Evolutionary conservation across 257 asterid species (phyloP).

Genomic region (Gentiana dahurica): DNA sequence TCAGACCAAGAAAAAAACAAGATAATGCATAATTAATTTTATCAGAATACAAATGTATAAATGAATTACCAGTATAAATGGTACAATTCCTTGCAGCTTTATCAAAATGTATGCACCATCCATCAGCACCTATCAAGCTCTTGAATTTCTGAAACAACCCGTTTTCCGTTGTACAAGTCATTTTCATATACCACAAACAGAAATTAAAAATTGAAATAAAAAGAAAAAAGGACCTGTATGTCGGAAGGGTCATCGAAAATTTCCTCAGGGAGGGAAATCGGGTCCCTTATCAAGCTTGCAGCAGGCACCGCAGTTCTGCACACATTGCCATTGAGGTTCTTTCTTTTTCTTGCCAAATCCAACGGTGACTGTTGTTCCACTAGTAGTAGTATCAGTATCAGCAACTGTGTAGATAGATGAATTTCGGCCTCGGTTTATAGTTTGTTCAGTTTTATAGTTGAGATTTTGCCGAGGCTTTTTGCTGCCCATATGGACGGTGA

Average conservation of each 20-base stretch:
- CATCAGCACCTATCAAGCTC: slow-evolving; percentile 84
- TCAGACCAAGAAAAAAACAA: background rate
- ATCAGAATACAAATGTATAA: background rate
- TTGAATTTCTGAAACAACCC: slow-evolving; percentile 42
- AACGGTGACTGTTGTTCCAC: slow-evolving; percentile 2
- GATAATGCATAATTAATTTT: no score
- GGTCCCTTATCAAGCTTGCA: slow-evolving; percentile 90
- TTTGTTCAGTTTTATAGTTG: slow-evolving; percentile 15
- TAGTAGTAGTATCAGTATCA: background rate
- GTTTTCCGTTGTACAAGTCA: background rate
- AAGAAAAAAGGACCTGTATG: slow-evolving; percentile 39
- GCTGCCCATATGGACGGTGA: slow-evolving; percentile 32
- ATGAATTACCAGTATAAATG: slow-evolving; percentile 52
- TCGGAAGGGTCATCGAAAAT: slow-evolving; percentile 76
- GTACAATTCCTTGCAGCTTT: slow-evolving; percentile 71
- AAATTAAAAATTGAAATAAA: background rate
- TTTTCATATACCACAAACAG: background rate
- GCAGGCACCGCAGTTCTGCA: slow-evolving; percentile 85
- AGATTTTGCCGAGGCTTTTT: slow-evolving; percentile 20
- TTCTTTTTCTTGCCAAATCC: slow-evolving; percentile 68
- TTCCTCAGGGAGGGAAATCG: slow-evolving; percentile 72
- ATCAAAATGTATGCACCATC: slow-evolving; percentile 87
- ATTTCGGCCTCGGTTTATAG: slow-evolving; percentile 12
- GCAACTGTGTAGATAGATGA: slow-evolving; percentile 4
- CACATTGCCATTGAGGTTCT: slow-evolving; percentile 73